phyloP scores from a whole-genome alignment of 2,329 filamentous ascomycete genomes.

The Aspergillus ochraceoroseus region DNA sequence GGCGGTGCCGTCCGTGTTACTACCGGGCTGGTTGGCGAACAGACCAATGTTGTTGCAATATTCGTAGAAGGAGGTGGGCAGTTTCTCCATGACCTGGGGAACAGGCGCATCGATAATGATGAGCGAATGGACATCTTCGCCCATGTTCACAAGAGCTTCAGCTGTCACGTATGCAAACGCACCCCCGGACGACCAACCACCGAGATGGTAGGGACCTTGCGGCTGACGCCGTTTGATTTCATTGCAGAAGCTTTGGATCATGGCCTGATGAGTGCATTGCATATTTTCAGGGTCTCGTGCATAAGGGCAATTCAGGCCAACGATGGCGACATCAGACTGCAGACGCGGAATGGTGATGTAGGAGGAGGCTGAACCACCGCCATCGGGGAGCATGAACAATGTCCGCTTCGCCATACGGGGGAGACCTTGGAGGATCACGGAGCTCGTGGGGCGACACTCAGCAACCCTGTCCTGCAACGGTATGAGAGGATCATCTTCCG shows the following conservation, averaged over 20 bases:
- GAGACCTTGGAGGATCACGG: conserved; percentile 3
- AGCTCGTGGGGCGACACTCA: conserved; percentile 4
- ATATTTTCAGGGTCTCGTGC: not conserved
- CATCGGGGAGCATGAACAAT: conserved; percentile 8
- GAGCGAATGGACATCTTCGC: conserved; percentile 52
- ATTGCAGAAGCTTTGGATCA: conserved; percentile 21
- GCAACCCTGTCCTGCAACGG: not conserved
- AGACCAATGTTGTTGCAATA: conserved; percentile 4
- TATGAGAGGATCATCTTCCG: not conserved
- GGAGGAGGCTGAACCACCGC: conserved; percentile 1
- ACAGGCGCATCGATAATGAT: conserved; percentile 62
- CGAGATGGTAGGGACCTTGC: conserved; percentile 53
- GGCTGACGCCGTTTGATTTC: conserved; percentile 39
- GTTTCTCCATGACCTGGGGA: conserved; percentile 34
- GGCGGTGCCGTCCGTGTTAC: not conserved
- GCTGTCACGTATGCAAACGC: conserved; percentile 61
- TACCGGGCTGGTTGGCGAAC: conserved; percentile 3
- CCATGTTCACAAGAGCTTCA: conserved; percentile 51
- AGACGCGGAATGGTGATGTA: not conserved
- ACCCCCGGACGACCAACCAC: conserved; percentile 66
- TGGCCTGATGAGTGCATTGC: not conserved
- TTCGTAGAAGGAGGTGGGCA: conserved; percentile 1
- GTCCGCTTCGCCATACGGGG: not conserved
- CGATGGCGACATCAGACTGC: not conserved
- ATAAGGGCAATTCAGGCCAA: conserved; percentile 7